phyloP scores from a whole-genome alignment of 1,139 yeast species.

The Wickerhamomyces sp. region DNA sequence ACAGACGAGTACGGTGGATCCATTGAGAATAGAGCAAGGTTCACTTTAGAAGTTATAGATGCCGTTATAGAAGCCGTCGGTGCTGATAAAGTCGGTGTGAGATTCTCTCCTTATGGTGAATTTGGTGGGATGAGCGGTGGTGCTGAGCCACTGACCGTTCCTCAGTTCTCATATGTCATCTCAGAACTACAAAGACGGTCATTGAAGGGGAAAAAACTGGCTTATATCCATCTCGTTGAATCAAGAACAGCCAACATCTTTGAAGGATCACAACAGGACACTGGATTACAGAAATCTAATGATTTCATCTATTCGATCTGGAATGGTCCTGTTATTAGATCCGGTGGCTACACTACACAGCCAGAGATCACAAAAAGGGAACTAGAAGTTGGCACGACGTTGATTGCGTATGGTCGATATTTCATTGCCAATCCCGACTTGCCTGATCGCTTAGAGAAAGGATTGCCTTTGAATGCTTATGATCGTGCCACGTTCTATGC shows the following conservation, averaged over 20 bases:
- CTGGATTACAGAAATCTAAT: constrained; percentile 12
- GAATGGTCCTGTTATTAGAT: constrained; percentile 34
- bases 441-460: constrained; percentile 33
- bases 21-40: constrained; percentile 31
- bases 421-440: constrained; percentile 48
- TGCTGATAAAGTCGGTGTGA: constrained; percentile 24
- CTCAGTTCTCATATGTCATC: constrained; percentile 27
- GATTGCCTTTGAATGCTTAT: constrained; percentile 26
- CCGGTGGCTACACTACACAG: constrained; percentile 33
- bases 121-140: constrained; percentile 30
- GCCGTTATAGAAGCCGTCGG: constrained; percentile 25
- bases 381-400: constrained; percentile 25
- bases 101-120: constrained; percentile 31
- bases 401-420: constrained; percentile 41
- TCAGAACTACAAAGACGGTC: constrained; percentile 27
- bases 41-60: constrained; percentile 28
- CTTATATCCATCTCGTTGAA: constrained; percentile 47
- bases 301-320: constrained; percentile 28
- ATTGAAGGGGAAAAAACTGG: constrained; percentile 30
- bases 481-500: constrained; percentile 31
- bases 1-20: constrained; percentile 39
- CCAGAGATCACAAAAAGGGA: constrained; percentile 20
- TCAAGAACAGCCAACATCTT: constrained; percentile 26
- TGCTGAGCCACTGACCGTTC: constrained; percentile 22
- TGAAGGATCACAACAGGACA: constrained; percentile 9